Evolutionary conservation across 2,329 filamentous ascomycete genomes (phyloP), one percentile per base, ranked within the genome.

Genomic region (Microdochium nivale): DNA sequence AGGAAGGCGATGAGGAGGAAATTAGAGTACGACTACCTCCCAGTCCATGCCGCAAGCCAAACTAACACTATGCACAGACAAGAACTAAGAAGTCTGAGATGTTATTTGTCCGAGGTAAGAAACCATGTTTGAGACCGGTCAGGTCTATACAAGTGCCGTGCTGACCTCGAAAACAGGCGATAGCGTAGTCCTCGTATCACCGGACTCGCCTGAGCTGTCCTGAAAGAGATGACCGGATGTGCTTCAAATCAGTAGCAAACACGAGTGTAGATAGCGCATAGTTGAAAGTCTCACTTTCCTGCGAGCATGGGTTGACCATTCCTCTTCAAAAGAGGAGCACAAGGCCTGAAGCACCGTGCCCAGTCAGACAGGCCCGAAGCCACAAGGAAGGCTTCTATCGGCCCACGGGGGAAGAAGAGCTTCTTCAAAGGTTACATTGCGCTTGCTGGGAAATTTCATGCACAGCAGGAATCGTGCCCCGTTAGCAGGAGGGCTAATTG

Each of bases 21-120:
- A 76, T 90, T 62, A 88, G 84, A 77, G 88, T 91, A 66, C 59
- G 47, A n/a, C n/a, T 32, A 23, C 30, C 27, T 40, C 11, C 27
- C 8, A 27, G 25, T 16, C 16, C 9, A 25, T 16, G 32, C 14
- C 51, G 32, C 49, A 56, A 19, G 54, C 50, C n/a, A 19, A 37
- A 9, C 19, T 48, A 4, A 47, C 48, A 32, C 51, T 4, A 25
- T 50, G 37, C 49, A 14, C 56, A 95, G 88, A 96, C 91, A 14
- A 83, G 94, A 56, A 95, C 92, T 74, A 95, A 95, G 72, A 95
- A 96, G 70, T 95, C 90, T 44, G 94, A 97, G 68, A 99, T 99
- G 94, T 75, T 99, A 21, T 99, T 99, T 68, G 92, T 99, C 53
- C 79, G 94, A 88, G 92, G 91, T 92, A 73, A 56, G 79, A 5